These are phyloP conservation scores for Rhodomyrtus psidioides DNA, from an alignment of 441 rosid species.

Conservation along the genomic window DNA sequence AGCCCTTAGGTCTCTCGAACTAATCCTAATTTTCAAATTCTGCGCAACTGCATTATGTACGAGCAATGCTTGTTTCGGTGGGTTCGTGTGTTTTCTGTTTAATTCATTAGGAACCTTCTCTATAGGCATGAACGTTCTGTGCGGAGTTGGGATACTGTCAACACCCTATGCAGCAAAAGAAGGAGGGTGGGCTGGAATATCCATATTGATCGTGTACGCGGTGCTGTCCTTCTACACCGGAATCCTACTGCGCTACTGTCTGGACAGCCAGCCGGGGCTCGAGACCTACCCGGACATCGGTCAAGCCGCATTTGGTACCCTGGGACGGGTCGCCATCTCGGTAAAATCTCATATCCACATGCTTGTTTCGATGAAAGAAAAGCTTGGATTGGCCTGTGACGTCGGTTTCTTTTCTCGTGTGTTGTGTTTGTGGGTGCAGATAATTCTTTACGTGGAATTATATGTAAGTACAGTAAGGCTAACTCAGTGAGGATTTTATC, in stretches of 20 bases:
- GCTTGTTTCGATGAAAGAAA: background rate
- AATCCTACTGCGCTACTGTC: slow-evolving; percentile 57
- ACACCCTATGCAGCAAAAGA: slow-evolving; percentile 83
- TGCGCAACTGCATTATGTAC: background rate
- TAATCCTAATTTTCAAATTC: background rate
- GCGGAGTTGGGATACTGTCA: slow-evolving; percentile 91
- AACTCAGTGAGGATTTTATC: background rate
- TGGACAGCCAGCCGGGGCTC: slow-evolving; percentile 74
- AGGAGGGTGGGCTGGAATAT: slow-evolving; percentile 91
- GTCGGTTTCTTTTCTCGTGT: background rate
- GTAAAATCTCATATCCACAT: background rate
- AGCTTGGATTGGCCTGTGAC: slow-evolving; percentile 9
- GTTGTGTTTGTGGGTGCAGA: slow-evolving; percentile 41
- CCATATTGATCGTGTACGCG: slow-evolving; percentile 50
- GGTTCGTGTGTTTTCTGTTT: background rate
- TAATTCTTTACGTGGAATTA: slow-evolving; percentile 67
- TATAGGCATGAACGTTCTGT: slow-evolving; percentile 76
- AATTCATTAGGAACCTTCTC: background rate
- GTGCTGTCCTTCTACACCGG: slow-evolving; percentile 86
- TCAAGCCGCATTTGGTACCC: slow-evolving; percentile 79
- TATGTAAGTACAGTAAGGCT: slow-evolving; percentile 61
- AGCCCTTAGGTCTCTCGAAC: background rate
- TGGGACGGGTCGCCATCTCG: slow-evolving; percentile 43
- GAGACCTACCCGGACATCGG: slow-evolving; percentile 95
- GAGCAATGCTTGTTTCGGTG: background rate